Base-by-base conservation (phyloP, 371 early-diverging fungal species). In the Rhizopus sp. region DNA sequence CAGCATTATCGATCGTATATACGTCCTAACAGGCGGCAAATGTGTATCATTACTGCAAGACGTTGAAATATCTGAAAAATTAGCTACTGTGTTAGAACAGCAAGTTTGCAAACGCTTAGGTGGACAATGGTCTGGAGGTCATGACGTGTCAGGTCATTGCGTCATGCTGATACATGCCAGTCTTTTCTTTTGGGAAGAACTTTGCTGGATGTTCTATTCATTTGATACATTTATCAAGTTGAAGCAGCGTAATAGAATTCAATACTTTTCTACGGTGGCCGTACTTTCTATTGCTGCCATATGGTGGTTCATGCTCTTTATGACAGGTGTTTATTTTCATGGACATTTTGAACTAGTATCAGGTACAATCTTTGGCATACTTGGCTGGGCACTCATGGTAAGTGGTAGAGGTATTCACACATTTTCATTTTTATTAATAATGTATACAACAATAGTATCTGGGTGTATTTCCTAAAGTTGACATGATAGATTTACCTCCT, bases 121-220 rank as follows among this genome's bases (percentile, higher is more conserved):
- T 7, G 93, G 93, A 10, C 53, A 55, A 13, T 94, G 94, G 93
- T 32, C 57, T 12, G 88, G 88, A 35, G 93, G 93, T 8, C 80
- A 89, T 55, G 94, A 94, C 72, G 77, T 94, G 13, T 91, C 91
- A 0, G 97, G 97, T 4, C 97, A 96, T 68, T 93, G 93, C 67
- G 85, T 96, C 50, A 63, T 96, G 57, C 66, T 96, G 60, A 84
- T 92, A 30, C 95, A 94, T 65, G 80, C 91, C 15, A 87, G 85
- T 34, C 73, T 96, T 52, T 85, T 93, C 64, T 73, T 94, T 41
- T 83, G 75, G 77, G 92, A 93, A 57, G 94, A 95, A 62, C 65
- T 86, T 9, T 51, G 66, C 10, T 63, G 66, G 68, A 34, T 69
- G 7, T 70, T 59, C 38, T 68, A 72, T 54, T 48, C 69, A 41